These are phyloP conservation scores for Hibiscus syriacus DNA, from an alignment of 345 rosid genomes.

Conservation along the genomic window DNA sequence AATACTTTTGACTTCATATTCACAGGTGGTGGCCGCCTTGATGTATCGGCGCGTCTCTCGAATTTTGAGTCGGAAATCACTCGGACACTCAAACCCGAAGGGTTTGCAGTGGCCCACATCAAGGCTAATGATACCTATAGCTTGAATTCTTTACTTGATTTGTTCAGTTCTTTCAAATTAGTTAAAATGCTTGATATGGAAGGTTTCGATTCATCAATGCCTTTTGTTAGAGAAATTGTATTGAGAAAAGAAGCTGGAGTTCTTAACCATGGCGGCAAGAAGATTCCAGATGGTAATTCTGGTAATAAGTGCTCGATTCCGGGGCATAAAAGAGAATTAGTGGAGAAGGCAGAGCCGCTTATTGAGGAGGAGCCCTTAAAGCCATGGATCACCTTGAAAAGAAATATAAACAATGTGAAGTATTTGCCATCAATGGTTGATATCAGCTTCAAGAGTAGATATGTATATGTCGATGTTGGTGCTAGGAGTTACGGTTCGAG, in stretches of 20 bases:
- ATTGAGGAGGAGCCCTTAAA: constrained; percentile 78
- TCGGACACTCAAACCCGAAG: constrained; percentile 82
- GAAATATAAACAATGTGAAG: constrained; percentile 66
- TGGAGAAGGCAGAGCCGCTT: constrained; percentile 66
- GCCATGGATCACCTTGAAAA: constrained; percentile 91
- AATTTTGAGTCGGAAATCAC: constrained; percentile 72
- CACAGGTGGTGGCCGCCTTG: constrained; percentile 69
- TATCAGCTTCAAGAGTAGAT: constrained; percentile 80
- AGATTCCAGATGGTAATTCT: constrained; percentile 18
- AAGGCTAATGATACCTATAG: constrained; percentile 88
- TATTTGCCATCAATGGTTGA: constrained; percentile 78
- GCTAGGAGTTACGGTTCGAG: constrained; percentile 97
- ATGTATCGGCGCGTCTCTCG: constrained; percentile 39
- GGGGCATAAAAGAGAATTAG: constrained; percentile 51
- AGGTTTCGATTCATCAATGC: constrained; percentile 59
- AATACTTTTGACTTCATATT: constrained; percentile 71
- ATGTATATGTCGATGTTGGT: constrained; percentile 93
- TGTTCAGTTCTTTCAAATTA: constrained; percentile 74
- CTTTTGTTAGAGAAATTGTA: constrained; percentile 58
- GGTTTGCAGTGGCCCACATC: constrained; percentile 71
- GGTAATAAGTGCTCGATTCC: constrained; percentile 55
- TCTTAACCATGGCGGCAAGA: not conserved
- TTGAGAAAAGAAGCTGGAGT: constrained; percentile 39
- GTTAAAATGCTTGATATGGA: constrained; percentile 57
- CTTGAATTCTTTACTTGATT: constrained; percentile 89